Evolutionary conservation across 2,329 filamentous ascomycete genomes (phyloP).

Genomic region (Decorospora gaudefroyi): DNA sequence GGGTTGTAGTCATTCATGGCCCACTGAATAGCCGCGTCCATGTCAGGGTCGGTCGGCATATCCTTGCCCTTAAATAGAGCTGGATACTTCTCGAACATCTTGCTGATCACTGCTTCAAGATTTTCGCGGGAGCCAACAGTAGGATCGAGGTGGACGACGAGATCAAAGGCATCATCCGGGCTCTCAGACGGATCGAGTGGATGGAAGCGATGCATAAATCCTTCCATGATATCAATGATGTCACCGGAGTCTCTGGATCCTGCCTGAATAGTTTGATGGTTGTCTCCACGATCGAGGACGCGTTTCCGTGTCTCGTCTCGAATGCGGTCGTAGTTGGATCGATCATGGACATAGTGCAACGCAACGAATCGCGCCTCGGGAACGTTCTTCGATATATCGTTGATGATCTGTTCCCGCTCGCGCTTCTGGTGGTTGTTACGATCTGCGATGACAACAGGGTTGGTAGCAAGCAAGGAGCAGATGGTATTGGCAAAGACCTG

Average conservation of each 20-base stretch:
- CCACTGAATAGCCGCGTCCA: conserved; percentile 77
- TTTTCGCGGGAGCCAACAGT: conserved; percentile 78
- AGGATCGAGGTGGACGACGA: conserved; percentile 82
- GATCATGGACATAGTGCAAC: conserved; percentile 83
- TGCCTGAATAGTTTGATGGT: conserved; percentile 96
- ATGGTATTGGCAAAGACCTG: conserved; percentile 76
- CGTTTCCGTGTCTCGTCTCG: conserved; percentile 74
- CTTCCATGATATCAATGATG: conserved; percentile 90
- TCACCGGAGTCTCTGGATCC: conserved; percentile 71
- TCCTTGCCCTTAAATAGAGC: conserved; percentile 64
- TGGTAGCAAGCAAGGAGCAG: conserved; percentile 64
- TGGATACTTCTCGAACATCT: conserved; percentile 77
- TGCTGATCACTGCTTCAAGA: conserved; percentile 74
- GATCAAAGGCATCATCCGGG: conserved; percentile 84
- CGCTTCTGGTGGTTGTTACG: conserved; percentile 90
- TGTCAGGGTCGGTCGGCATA: conserved; percentile 71
- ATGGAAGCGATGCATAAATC: conserved; percentile 86
- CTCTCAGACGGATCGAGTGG: conserved; percentile 65
- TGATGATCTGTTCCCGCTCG: conserved; percentile 85
- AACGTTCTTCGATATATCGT: conserved; percentile 69
- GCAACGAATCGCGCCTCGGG: conserved; percentile 75
- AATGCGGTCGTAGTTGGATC: conserved; percentile 68
- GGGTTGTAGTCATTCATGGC: conserved; percentile 80
- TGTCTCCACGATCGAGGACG: conserved; percentile 85
- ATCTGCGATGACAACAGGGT: conserved; percentile 82